A percentile compares a stretch with the other conserved stretches of the same genome.
These are phyloP conservation scores for Phoma sp. DNA, from an alignment of 2,329 filamentous ascomycete species.

Conservation along the genomic window DNA sequence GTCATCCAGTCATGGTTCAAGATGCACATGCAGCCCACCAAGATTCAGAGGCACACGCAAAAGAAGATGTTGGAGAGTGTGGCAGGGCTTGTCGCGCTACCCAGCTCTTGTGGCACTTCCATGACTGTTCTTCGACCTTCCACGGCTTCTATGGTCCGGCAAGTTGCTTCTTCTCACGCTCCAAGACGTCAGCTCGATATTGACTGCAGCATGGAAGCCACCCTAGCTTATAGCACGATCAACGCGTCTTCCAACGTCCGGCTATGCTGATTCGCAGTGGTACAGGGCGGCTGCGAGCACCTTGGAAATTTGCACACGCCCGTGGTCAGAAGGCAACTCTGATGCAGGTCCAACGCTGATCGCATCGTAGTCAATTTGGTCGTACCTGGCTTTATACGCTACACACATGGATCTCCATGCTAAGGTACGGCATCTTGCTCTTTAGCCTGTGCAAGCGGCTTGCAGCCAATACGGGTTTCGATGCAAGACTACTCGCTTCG, in stretches of 20 bases:
- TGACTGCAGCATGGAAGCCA: slow-evolving; percentile 28
- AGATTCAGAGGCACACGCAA: neutral
- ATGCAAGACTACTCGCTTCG: slow-evolving; percentile 26
- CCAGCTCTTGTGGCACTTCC: slow-evolving; percentile 1
- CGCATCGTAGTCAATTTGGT: slow-evolving; percentile 26
- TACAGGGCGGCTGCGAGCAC: slow-evolving; percentile 29
- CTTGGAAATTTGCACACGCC: slow-evolving; percentile 20
- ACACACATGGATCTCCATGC: slow-evolving; percentile 15
- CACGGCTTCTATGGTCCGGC: slow-evolving; percentile 31
- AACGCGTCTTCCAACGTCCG: slow-evolving; percentile 21
- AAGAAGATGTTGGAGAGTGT: neutral
- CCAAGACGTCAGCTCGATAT: slow-evolving; percentile 37
- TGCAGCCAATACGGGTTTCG: slow-evolving; percentile 20
- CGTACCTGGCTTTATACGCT: slow-evolving; percentile 15
- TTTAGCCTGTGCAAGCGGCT: slow-evolving; percentile 42
- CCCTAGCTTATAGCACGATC: slow-evolving; percentile 29
- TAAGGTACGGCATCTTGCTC: slow-evolving; percentile 20
- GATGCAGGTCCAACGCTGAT: slow-evolving; percentile 42
- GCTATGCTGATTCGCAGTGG: slow-evolving; percentile 35
- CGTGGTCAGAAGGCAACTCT: slow-evolving; percentile 30
- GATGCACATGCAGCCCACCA: neutral
- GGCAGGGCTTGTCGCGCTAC: neutral
- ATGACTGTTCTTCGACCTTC: slow-evolving; percentile 24
- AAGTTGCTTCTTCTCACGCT: slow-evolving; percentile 18
- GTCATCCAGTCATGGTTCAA: neutral